Conservation (phyloP, 2,329 filamentous ascomycete genomes). For the Sporothrix curviconia region DNA sequence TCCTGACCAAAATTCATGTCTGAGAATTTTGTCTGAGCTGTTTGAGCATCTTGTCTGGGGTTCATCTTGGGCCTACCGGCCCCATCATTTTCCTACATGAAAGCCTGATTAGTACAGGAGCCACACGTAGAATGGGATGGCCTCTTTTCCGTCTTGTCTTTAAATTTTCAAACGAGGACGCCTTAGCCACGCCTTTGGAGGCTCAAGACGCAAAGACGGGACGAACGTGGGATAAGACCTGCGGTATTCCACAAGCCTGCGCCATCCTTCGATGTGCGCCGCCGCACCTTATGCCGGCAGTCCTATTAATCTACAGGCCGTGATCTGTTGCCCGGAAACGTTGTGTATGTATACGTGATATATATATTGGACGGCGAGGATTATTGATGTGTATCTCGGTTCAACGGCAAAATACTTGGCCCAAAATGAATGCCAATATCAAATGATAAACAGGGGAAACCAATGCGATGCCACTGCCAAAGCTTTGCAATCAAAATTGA, state of each 20-base stretch:
- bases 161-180: too few relatives aligned
- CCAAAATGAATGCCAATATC: not conserved
- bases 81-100: too few relatives aligned
- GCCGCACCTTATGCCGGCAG: constrained; percentile 1
- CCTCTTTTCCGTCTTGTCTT: not conserved
- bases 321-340: not conserved
- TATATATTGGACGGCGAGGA: not conserved
- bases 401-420: not conserved
- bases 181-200: too few relatives aligned
- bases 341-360: not conserved
- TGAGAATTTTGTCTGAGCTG: not conserved
- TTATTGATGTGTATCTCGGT: not conserved
- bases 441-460: not conserved
- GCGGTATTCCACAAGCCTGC: not conserved
- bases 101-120: too few relatives aligned
- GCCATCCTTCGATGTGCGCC: not conserved
- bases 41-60: not conserved
- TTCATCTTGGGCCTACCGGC: too few relatives aligned
- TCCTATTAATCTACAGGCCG: constrained; percentile 5
- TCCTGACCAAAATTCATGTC: too few relatives aligned
- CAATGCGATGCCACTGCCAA: too few relatives aligned
- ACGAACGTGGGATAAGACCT: not conserved
- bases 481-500: too few relatives aligned
- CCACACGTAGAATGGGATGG: not conserved
- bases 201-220: not conserved